Percentiles rank a stretch among this genome's conserved stretches.
phyloP scores from a whole-genome alignment of 2,329 filamentous ascomycete genomes.

The Beauveria caledonica region DNA sequence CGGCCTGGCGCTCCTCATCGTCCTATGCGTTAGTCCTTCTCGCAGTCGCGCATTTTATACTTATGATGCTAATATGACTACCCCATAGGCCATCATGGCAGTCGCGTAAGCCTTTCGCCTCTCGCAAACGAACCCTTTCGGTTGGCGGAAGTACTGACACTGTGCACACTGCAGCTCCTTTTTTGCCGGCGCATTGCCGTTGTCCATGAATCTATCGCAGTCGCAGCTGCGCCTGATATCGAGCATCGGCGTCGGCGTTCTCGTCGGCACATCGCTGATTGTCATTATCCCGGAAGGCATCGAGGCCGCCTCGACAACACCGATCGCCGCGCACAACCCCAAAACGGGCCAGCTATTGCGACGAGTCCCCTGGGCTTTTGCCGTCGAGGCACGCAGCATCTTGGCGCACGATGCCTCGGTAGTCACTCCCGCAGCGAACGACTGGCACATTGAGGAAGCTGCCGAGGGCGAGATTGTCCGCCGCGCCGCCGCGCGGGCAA shows the following conservation, averaged over 20 bases:
- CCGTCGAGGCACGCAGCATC: constrained; percentile 19
- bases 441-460: background rate
- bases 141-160: constrained; percentile 13
- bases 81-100: constrained; percentile 45
- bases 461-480: background rate
- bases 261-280: constrained; percentile 90
- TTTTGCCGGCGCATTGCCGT: constrained; percentile 79
- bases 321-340: constrained; percentile 31
- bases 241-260: constrained; percentile 83
- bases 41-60: background rate
- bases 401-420: background rate
- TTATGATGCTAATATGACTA: constrained; percentile 7
- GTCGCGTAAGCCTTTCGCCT: constrained; percentile 39
- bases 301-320: constrained; percentile 69
- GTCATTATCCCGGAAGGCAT: constrained; percentile 97
- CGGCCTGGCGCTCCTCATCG: constrained; percentile 31
- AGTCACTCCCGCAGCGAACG: background rate
- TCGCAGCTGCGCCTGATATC: constrained; percentile 85
- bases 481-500: constrained; percentile 8
- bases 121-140: constrained; percentile 4
- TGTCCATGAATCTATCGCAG: constrained; percentile 80
- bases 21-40: constrained; percentile 30
- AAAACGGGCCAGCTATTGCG: constrained; percentile 24
- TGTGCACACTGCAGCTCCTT: constrained; percentile 60
- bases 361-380: constrained; percentile 24